Base-by-base conservation (phyloP, 306 rosid species). In the Cicer judaicum region DNA sequence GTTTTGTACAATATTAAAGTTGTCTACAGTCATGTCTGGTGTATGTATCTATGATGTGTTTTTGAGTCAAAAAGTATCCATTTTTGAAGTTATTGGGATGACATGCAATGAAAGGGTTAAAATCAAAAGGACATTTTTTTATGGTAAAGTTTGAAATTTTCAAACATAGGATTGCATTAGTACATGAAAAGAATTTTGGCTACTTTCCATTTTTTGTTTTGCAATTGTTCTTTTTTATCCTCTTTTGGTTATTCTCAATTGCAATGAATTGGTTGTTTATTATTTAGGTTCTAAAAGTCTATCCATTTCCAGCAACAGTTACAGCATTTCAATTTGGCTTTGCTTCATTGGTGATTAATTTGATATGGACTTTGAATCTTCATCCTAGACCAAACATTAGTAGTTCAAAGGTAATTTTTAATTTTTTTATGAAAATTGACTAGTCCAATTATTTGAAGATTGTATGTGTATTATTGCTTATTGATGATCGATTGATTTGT, bases 301-400 rank as follows among this genome's bases (percentile, higher is more conserved):
- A 87, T 84, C 90, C 94, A 79, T 91, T 91, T 86, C 94, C 94
- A 79, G 92, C 97, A 72, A 91, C 94, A 47, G 87, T 91, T 36
- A 89, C 94, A 16, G 86, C 89, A 41, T 85, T 89, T 76, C 90
- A 91, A 46, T 79, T 84, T 38, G 88, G 88, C 62, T 82, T 86
- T 61, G 83, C 81, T 24, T 34, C 92, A 1, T 5, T 87, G 72
- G 79, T 87, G 85, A 83, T 86, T 42, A 81, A 56, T 68, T 74
- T 91, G 74, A 64, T 91, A 62, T 91, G 94, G 97, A 15, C 74
- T 21, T 70, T 89, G 18, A 89, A 91, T 73, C 86, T 89, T 57
- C 56, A 87, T 64, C 78, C 81, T 12, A 87, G 86, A 66, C 97
- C 97, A 39, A 87, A 73, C 54, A 64, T 91, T 16, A 89, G 64